Base-by-base conservation (phyloP, 805 yeast species). In the Saccharomycopsis javanensis region DNA sequence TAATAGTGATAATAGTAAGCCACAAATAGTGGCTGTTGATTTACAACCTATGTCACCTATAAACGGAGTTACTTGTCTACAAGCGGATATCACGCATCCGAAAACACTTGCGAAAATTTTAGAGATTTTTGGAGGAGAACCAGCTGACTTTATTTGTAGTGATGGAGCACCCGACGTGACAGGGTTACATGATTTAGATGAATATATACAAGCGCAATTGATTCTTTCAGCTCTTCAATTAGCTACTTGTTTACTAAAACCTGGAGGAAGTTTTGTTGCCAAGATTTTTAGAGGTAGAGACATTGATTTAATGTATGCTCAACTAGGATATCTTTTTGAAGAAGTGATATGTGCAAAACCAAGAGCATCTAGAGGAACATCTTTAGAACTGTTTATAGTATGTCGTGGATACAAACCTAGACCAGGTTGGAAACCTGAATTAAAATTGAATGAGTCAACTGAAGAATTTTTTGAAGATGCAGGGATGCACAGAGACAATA, bases 161-260 rank as follows among this genome's bases (percentile, higher is more conserved):
- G 98, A 94, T 69, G 99, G 99, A 57, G 99, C 99, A 0, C 99
- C 99, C 1, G 99, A 94, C 71, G 99, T 94, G 23, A 94, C 99
- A 0, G 99, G 99, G 0, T 71, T 94, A 54, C 99, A 94, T 68
- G 99, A 94, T 70, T 74, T 94, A 59, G 99, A 94, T 69, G 99
- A 94, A 70, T 94, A 92, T 68, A 87, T 94, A 58, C 99, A 94
- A 72, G 97, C 96, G 1, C 98, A 94, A 68, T 75, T 94, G 57
- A 87, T 94, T 55, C 74, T 91, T 64, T 85, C 97, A 42, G 99
- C 99, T 1, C 73, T 94, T 57, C 96, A 90, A 65, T 74, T 94
- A 57, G 91, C 98, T 1, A 87, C 97, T 1, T 89, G 96, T 67
- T 76, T 94, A 18, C 76, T 94, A 60, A 82, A 88, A 66, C 86